Conservation (phyloP, 495 filamentous ascomycete genomes). For the Chaetomidium leptoderma region DNA sequence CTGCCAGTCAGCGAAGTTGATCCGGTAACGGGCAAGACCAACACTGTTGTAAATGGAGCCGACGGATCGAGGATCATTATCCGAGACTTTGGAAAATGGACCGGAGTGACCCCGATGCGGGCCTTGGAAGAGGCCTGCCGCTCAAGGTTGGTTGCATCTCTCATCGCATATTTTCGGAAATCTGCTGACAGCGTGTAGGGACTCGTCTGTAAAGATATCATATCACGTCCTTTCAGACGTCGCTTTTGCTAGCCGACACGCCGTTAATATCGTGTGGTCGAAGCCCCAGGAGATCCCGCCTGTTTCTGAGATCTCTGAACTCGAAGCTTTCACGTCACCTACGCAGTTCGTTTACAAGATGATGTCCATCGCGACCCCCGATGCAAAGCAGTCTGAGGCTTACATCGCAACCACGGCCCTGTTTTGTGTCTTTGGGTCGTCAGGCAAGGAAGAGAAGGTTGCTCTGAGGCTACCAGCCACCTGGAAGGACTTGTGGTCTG, state of each 20-base stretch:
- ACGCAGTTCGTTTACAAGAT: constrained; percentile 59
- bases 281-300: constrained; percentile 61
- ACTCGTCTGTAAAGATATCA: constrained; percentile 59
- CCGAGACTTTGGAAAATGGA: constrained; percentile 79
- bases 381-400: constrained; percentile 73
- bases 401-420: constrained; percentile 79
- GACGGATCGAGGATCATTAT: constrained; percentile 55
- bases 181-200: constrained; percentile 42
- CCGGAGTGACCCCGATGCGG: constrained; percentile 63
- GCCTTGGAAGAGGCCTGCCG: constrained; percentile 84
- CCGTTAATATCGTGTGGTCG: constrained; percentile 73
- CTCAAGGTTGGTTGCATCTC: constrained; percentile 56
- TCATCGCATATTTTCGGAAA: constrained; percentile 9
- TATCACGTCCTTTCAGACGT: constrained; percentile 66
- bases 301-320: constrained; percentile 34
- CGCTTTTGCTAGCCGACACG: constrained; percentile 68
- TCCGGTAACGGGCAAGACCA: constrained; percentile 47
- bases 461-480: constrained; percentile 69
- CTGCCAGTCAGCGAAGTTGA: constrained; percentile 63
- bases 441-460: constrained; percentile 78
- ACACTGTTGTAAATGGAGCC: constrained; percentile 46
- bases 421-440: constrained; percentile 72
- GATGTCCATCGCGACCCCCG: constrained; percentile 68
- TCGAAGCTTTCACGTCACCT: constrained; percentile 43
- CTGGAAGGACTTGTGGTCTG: constrained; percentile 83